Base-by-base conservation (phyloP, 768 basidiomycete genomes). In the Kwoniella shandongensis region DNA sequence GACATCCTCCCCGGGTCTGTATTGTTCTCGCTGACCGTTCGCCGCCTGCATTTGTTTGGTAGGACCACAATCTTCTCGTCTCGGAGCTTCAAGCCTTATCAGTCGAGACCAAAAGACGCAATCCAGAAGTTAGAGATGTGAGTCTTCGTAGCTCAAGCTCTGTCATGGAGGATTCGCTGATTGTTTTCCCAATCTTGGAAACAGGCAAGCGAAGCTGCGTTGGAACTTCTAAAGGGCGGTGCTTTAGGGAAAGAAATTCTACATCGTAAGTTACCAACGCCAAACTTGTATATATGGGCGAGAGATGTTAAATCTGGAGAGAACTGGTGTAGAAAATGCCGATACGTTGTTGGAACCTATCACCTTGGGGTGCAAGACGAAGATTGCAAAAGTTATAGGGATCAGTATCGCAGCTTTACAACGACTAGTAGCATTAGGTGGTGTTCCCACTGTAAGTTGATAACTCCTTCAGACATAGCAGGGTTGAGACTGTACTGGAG, bases 81-180 rank as follows among this genome's bases (percentile, higher is more conserved):
- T 67, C 68, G 22, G 76, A 78, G 57, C 70, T 76, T 4, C 72
- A 76, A 88, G 88, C 91, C 36, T 78, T 97, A 63, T 85, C 90
- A 8, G 89, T 87, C 67, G 93, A 94, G 79, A 90, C 89, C 23
- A 83, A 86, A 67, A 80, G 92, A 58, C 89, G 88, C 66, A 86
- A 93, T 76, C 89, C 91, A 20, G 92, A 96, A 74, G 89, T 96
- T 65, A 87, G 89, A 72, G 92, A 94, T 84, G 91, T 92, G 74
- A 71, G 76, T 40, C 26, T 36, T 12, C 41, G n/a, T n/a, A n/a
- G n/a, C n/a, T n/a, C n/a, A n/a, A n/a, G n/a, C n/a, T n/a, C n/a
- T n/a, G n/a, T n/a, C n/a, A n/a, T n/a, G n/a, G n/a, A n/a, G n/a
- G n/a, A n/a, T n/a, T n/a, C n/a, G n/a, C n/a, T n/a, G n/a, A n/a